These are phyloP conservation scores for Mucor mucedo DNA, from an alignment of 371 early-diverging fungal genomes.

Conservation along the genomic window DNA sequence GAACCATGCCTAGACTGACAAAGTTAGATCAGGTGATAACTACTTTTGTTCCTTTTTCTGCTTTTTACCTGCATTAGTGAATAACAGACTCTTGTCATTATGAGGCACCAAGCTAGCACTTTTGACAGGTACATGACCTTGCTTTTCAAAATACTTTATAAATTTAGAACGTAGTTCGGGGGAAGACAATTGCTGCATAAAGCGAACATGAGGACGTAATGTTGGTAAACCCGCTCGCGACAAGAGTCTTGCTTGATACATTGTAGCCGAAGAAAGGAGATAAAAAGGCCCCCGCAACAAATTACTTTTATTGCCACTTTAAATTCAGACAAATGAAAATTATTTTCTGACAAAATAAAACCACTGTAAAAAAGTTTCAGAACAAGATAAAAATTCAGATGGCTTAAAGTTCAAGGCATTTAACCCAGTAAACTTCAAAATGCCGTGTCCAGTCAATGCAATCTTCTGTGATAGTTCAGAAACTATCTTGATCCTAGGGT, in stretches of 20 bases:
- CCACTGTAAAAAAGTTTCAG: background rate
- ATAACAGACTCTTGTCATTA: constrained; percentile 73
- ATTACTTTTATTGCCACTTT: no score
- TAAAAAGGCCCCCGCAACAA: background rate
- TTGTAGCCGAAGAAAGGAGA: background rate
- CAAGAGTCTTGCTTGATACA: constrained; percentile 15
- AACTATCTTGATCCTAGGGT: no score
- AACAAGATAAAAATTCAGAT: background rate
- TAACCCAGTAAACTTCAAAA: no score
- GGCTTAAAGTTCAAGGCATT: background rate
- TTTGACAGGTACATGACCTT: constrained; percentile 52
- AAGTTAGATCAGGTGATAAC: background rate
- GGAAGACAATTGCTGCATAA: constrained; percentile 40
- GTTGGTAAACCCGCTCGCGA: background rate
- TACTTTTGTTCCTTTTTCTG: no score
- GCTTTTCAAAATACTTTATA: constrained; percentile 54
- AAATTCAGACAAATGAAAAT: no score
- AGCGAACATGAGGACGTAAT: constrained; percentile 9
- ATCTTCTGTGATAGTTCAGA: no score
- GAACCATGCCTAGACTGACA: constrained; percentile 68
- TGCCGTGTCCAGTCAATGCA: no score
- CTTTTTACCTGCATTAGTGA: constrained; percentile 74
- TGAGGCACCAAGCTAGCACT: constrained; percentile 71
- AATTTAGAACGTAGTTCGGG: constrained; percentile 60
- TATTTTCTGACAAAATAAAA: no score